A percentile compares a stretch with the other conserved stretches of the same genome.
Conservation (phyloP, 257 asterid genomes). For the Plantago ovata region DNA sequence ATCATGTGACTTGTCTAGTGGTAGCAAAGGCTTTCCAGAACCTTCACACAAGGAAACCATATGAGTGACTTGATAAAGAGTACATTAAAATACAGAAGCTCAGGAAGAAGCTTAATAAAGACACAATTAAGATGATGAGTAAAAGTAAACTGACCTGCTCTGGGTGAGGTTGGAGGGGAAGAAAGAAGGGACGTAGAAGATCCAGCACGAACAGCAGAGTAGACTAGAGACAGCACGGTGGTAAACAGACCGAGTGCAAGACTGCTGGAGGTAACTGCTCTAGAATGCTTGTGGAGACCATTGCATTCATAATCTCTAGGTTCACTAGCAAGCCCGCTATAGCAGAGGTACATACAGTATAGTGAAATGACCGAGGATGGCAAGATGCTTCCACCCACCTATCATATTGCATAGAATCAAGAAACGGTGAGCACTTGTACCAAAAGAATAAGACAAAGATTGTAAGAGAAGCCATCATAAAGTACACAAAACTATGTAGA, state of each 20-base stretch:
- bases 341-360: slow-evolving; percentile 95
- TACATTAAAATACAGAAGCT: not conserved
- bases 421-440: not conserved
- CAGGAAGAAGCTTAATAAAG: not conserved
- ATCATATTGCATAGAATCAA: slow-evolving; percentile 11
- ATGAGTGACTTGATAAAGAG: not conserved
- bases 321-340: slow-evolving; percentile 88
- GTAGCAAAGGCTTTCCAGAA: slow-evolving; percentile 81
- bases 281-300: slow-evolving; percentile 83
- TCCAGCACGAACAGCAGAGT: slow-evolving; percentile 89
- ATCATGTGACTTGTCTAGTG: slow-evolving; percentile 71
- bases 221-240: slow-evolving; percentile 76
- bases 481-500: not conserved
- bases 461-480: not conserved
- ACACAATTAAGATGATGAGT: not conserved
- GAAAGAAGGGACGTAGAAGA: slow-evolving; percentile 83
- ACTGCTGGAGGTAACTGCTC: slow-evolving; percentile 73
- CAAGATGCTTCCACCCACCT: slow-evolving; percentile 88
- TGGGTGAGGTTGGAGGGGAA: slow-evolving; percentile 87
- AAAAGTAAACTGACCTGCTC: slow-evolving; percentile 47
- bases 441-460: not conserved
- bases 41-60: slow-evolving; percentile 27
- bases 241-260: slow-evolving; percentile 73
- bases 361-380: slow-evolving; percentile 85
- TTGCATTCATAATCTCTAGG: slow-evolving; percentile 87